Base-by-base conservation (phyloP, 2,329 filamentous ascomycete genomes). In the Ascochyta lentis region DNA sequence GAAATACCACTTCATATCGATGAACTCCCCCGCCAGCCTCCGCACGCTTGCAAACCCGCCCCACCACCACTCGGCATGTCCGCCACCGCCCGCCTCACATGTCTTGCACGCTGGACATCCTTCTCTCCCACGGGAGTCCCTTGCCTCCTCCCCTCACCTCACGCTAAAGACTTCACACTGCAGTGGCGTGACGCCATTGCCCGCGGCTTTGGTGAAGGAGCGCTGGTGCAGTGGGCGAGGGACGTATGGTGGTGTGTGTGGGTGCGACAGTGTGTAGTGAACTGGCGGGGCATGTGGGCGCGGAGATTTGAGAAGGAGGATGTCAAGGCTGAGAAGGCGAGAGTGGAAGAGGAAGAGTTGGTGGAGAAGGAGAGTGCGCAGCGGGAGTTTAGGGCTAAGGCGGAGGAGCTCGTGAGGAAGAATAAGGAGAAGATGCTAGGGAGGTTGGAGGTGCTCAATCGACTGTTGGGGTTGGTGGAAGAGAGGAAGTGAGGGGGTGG, bases 41-140 rank as follows among this genome's bases (percentile, higher is more conserved):
- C 57, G 9, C 9, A 54, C 1, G 2, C 45, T 6, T 65, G 59
- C 40, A 54, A 16, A 12, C 53, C 61, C 6, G 35, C 40, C n/a
- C 66, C 57, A 3, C 66, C 67, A n/a, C 58, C 60, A 13, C 5
- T 38, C 3, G 56, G 43, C 34, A 69, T 70, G 66, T 66, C 66
- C 2, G 15, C 42, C 12, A 24, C 63, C 10, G 61, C 67, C 3
- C 67, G 65, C 31, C 58, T 72, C 2, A n/a, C 58, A 29, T 69
- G 68, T 39, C 55, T 71, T 34, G 60, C 63, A 3, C 67, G 68
- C 55, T 71, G 67, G 68, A 71, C 69, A 3, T 42, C 29, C 6
- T 70, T 72, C 61, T 31, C 53, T 15, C 13, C 27, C 1, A 66
- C 58, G 1, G 59, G 67, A 1, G 15, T 27, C 0, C 66, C 59